A percentile compares a stretch with the other conserved stretches of the same genome.
Evolutionary conservation across 805 yeast species (phyloP).

Genomic region (Lachancea lanzarotensis): DNA sequence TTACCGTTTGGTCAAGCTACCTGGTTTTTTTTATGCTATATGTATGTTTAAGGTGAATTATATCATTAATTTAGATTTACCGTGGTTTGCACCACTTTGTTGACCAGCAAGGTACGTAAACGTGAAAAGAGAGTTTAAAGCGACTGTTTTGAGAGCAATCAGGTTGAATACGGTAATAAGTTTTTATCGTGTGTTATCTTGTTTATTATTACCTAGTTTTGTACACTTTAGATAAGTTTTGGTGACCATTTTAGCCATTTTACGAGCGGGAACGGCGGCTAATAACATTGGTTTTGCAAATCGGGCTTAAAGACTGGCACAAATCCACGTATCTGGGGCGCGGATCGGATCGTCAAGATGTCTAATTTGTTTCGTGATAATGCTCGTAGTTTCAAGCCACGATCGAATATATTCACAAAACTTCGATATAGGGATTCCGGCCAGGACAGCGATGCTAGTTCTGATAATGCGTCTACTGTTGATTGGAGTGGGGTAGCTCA

Average conservation of each 20-base stretch:
- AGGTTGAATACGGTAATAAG: no score
- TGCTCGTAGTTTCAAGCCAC: constrained; percentile 28
- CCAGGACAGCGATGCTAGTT: constrained; percentile 3
- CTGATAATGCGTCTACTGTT: constrained; percentile 13
- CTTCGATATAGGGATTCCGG: constrained; percentile 12
- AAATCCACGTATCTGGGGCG: no score
- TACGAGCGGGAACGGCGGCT: constrained; percentile 1
- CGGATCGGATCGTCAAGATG: no score
- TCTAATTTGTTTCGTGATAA: constrained; percentile 31
- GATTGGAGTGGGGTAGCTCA: not conserved
- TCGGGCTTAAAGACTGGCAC: no score
- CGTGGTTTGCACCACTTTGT: not conserved
- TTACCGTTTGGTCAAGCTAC: not conserved
- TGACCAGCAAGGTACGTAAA: not conserved
- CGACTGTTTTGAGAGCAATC: not conserved
- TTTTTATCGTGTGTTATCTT: no score
- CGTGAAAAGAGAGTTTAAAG: not conserved
- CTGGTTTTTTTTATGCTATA: not conserved
- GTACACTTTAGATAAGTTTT: not conserved
- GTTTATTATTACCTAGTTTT: no score
- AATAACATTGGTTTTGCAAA: not conserved
- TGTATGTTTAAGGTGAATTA: not conserved
- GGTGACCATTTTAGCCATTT: not conserved
- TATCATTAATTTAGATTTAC: not conserved
- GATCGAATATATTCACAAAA: constrained; percentile 29